Percentiles rank a stretch among this genome's conserved stretches.
Conservation (phyloP, 2,329 filamentous ascomycete species). For the Phyllosticta capitalensis region DNA sequence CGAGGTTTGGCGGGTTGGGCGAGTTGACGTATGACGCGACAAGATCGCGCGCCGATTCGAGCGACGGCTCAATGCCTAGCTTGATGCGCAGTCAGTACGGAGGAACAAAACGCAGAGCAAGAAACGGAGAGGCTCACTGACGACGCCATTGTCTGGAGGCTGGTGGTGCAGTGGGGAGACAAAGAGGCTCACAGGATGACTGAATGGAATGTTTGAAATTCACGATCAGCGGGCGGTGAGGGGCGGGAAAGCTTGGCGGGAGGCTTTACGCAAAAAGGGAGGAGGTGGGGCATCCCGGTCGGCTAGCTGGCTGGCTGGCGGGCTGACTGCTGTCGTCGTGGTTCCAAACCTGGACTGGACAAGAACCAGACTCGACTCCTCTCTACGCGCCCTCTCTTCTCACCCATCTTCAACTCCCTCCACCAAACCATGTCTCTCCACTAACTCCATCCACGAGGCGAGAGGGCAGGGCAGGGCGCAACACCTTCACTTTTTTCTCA, state of each 20-base stretch:
- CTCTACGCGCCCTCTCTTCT: too few relatives aligned
- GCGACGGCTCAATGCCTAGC: conserved; percentile 44
- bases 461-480: neutral
- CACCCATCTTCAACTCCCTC: neutral
- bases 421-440: neutral
- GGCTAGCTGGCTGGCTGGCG: too few relatives aligned
- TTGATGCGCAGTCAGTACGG: conserved; percentile 4
- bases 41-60: conserved; percentile 50
- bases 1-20: conserved; percentile 59
- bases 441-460: neutral
- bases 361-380: too few relatives aligned
- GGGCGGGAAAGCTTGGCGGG: too few relatives aligned
- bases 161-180: too few relatives aligned
- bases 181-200: neutral
- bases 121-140: neutral
- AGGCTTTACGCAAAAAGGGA: too few relatives aligned
- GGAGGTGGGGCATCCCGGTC: neutral
- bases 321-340: neutral
- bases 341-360: too few relatives aligned
- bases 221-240: neutral
- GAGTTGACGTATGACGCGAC: conserved; percentile 42
- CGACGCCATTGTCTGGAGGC: conserved; percentile 1
- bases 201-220: neutral
- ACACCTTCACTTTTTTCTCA: neutral
- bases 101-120: neutral